Percentiles rank a stretch among this genome's conserved stretches.
Conservation (phyloP, 495 filamentous ascomycete genomes). For the Monascus purpureus region DNA sequence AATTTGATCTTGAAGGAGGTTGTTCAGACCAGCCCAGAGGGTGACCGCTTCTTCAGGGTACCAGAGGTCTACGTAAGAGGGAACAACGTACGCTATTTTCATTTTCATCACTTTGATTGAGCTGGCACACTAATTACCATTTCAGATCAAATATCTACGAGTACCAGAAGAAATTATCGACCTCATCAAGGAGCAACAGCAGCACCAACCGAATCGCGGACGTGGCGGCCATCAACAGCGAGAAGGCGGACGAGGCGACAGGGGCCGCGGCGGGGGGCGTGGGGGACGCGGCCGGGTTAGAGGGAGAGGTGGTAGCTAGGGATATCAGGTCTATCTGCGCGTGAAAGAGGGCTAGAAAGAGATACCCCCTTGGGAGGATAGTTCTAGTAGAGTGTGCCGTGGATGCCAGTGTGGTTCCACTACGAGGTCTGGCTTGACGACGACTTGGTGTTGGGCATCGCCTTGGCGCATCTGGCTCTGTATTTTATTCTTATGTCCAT, state of each 20-base stretch:
- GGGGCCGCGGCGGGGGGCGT: conserved; percentile 33
- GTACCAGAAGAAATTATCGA: conserved; percentile 95
- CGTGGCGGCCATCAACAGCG: conserved; percentile 56
- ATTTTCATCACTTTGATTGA: neutral
- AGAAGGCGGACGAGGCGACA: conserved; percentile 44
- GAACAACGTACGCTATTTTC: conserved; percentile 63
- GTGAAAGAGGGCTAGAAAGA: conserved; percentile 15
- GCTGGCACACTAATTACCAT: neutral
- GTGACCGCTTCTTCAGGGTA: conserved; percentile 80
- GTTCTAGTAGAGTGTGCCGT: conserved; percentile 8
- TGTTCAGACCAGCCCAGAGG: conserved; percentile 91
- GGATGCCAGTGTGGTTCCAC: conserved; percentile 19
- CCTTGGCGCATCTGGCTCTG: conserved; percentile 32
- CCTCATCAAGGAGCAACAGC: conserved; percentile 77
- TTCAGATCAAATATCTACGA: conserved; percentile 93
- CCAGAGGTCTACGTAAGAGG: conserved; percentile 92
- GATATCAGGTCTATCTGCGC: conserved; percentile 1
- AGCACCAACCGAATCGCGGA: conserved; percentile 50
- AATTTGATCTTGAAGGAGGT: conserved; percentile 94
- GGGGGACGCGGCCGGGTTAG: conserved; percentile 39
- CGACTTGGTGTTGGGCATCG: conserved; percentile 31
- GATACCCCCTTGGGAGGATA: conserved; percentile 32
- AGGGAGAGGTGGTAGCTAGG: conserved; percentile 16
- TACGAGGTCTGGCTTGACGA: conserved; percentile 16
- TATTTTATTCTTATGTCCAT: too few species aligned